phyloP scores from a whole-genome alignment of 148 eudicot genomes.

The Fagopyrum tataricum region DNA sequence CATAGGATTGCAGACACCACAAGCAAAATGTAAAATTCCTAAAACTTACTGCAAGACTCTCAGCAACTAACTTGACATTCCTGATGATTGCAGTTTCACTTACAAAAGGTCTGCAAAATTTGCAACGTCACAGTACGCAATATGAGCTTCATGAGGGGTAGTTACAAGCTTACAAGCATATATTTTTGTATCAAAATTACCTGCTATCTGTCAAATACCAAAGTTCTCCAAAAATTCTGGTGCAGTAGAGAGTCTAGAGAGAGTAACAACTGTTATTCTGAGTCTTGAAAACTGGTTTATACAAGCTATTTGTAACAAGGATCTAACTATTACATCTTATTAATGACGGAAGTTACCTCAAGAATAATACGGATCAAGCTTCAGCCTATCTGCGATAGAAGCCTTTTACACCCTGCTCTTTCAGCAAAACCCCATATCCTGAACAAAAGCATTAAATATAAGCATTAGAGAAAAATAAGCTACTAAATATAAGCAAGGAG shows the following conservation, averaged over 20 bases:
- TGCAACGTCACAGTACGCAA: slow-evolving; percentile 9
- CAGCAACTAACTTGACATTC: slow-evolving; percentile 88
- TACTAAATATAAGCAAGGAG: too few relatives aligned
- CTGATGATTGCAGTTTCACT: slow-evolving; percentile 56
- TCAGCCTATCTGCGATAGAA: too few relatives aligned
- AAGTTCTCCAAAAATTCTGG: slow-evolving; percentile 77
- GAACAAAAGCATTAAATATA: too few relatives aligned
- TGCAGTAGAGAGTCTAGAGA: slow-evolving; percentile 72
- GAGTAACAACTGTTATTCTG: slow-evolving; percentile 90
- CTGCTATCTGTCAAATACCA: slow-evolving; percentile 77
- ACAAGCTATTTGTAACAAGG: too few relatives aligned
- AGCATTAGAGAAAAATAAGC: too few relatives aligned
- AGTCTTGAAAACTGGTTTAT: slow-evolving; percentile 95
- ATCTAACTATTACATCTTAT: too few relatives aligned
- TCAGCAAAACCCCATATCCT: too few relatives aligned
- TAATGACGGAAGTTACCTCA: too few relatives aligned
- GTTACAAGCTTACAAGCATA: neutral
- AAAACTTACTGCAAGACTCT: slow-evolving; percentile 82
- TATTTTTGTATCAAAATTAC: slow-evolving; percentile 24
- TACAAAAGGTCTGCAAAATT: slow-evolving; percentile 47
- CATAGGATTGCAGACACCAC: neutral
- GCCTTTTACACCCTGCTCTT: too few relatives aligned
- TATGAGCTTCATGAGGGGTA: neutral
- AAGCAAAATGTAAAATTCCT: neutral
- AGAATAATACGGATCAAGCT: too few relatives aligned